These are phyloP conservation scores for Hypoxylon sp. DNA, from an alignment of 2,329 filamentous ascomycete species.

Conservation along the genomic window DNA sequence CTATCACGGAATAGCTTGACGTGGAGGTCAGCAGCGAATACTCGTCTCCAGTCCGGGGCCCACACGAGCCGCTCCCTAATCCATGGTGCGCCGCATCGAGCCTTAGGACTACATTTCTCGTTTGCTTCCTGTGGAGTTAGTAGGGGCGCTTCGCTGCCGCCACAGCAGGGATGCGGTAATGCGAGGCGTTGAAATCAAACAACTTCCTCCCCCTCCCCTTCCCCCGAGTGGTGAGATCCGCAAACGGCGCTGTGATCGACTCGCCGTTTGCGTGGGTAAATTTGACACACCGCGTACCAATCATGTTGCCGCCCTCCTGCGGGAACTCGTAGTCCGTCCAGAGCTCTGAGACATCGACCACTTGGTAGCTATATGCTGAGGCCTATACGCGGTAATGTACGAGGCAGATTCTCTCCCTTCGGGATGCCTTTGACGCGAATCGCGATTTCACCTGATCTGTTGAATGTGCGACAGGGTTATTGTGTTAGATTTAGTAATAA, in stretches of 20 bases:
- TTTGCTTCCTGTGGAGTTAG: slow-evolving; percentile 68
- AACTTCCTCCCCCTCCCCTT: slow-evolving; percentile 53
- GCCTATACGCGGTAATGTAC: slow-evolving; percentile 73
- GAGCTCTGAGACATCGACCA: slow-evolving; percentile 61
- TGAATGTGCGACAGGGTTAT: slow-evolving; percentile 64
- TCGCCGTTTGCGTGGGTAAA: slow-evolving; percentile 52
- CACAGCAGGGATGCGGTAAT: slow-evolving; percentile 66
- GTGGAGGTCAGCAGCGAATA: slow-evolving; percentile 60
- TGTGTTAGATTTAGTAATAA: slow-evolving; percentile 54
- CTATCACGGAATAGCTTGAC: too few relatives aligned
- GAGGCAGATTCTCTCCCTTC: slow-evolving; percentile 63
- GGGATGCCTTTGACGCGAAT: slow-evolving; percentile 64
- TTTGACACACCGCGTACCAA: slow-evolving; percentile 71
- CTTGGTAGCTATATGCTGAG: slow-evolving; percentile 61
- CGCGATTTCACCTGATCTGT: slow-evolving; percentile 58
- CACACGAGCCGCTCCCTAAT: slow-evolving; percentile 73
- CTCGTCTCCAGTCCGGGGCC: slow-evolving; percentile 65
- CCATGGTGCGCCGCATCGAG: slow-evolving; percentile 73
- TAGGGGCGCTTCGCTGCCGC: slow-evolving; percentile 73
- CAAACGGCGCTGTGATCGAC: slow-evolving; percentile 48
- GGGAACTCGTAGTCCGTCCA: slow-evolving; percentile 76
- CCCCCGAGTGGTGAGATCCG: slow-evolving; percentile 44
- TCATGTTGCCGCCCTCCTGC: slow-evolving; percentile 75
- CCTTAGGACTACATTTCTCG: slow-evolving; percentile 67
- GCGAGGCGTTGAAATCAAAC: slow-evolving; percentile 69